Conservation (phyloP, 306 rosid species). For the Acacia melanoxylon region DNA sequence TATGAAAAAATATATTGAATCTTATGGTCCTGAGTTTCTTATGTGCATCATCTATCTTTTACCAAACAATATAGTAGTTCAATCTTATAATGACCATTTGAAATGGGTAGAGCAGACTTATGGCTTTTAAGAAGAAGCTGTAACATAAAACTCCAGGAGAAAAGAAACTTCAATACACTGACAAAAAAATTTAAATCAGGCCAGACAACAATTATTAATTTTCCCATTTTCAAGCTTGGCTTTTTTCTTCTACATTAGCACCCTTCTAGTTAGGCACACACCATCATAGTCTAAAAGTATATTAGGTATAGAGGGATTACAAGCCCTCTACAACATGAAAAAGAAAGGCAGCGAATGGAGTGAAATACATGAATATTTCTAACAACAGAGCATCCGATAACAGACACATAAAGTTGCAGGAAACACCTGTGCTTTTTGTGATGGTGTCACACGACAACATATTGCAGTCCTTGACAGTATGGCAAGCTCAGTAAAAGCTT, state of each 20-base stretch:
- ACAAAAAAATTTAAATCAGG: neutral
- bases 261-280: conserved; percentile 21
- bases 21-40: neutral
- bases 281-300: neutral
- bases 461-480: conserved; percentile 96
- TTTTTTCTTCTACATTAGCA: neutral
- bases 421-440: conserved; percentile 96
- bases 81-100: neutral
- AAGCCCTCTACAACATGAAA: conserved; percentile 27
- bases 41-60: neutral
- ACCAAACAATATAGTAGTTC: neutral
- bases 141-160: neutral
- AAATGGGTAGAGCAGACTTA: neutral
- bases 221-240: conserved; percentile 2
- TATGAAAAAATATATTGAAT: neutral
- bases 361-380: conserved; percentile 5
- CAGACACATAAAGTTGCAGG: conserved; percentile 17
- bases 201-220: neutral
- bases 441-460: conserved; percentile 98
- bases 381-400: conserved; percentile 26
- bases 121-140: neutral
- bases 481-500: conserved; percentile 92
- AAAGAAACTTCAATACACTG: neutral
- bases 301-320: conserved; percentile 20
- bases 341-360: conserved; percentile 7